Evolutionary conservation across 2,329 filamentous ascomycete genomes (phyloP).

Genomic region (Fusarium azukiicola): DNA sequence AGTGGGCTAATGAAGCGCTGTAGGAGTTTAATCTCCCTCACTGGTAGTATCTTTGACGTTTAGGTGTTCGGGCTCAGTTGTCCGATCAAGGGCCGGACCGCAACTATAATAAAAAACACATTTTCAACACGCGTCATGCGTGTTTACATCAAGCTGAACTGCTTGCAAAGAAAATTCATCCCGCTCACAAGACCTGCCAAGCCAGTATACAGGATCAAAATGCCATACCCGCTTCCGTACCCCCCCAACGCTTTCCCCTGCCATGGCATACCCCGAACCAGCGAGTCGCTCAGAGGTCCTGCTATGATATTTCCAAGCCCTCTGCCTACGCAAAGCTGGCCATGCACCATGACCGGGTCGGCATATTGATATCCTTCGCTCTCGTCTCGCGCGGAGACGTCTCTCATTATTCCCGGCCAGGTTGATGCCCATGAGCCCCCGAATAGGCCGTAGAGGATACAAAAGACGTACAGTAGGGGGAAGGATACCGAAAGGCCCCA

Average conservation of each 20-base stretch:
- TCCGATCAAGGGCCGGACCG: too few species aligned
- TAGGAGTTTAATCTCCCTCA: not conserved
- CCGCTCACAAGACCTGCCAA: conserved; percentile 45
- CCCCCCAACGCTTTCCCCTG: conserved; percentile 63
- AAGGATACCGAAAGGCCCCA: conserved; percentile 77
- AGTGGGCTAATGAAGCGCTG: not conserved
- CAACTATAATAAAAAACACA: too few species aligned
- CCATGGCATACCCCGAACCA: conserved; percentile 69
- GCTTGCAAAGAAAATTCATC: conserved; percentile 41
- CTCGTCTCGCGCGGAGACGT: conserved; percentile 53
- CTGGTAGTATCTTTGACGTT: too few species aligned
- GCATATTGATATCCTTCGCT: conserved; percentile 28
- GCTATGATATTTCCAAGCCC: conserved; percentile 78
- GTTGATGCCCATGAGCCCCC: conserved; percentile 79
- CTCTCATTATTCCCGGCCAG: conserved; percentile 75
- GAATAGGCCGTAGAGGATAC: conserved; percentile 82
- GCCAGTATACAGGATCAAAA: conserved; percentile 78
- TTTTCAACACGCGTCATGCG: too few species aligned
- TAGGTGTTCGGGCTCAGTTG: too few species aligned
- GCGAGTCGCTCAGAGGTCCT: conserved; percentile 74
- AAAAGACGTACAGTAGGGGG: conserved; percentile 76
- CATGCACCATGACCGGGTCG: conserved; percentile 74
- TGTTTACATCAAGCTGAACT: conserved; percentile 35
- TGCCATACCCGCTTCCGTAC: conserved; percentile 74
- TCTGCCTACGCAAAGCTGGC: conserved; percentile 74